Percentiles rank a stretch among this genome's conserved stretches.
These are phyloP conservation scores for Jasminum sambac DNA, from an alignment of 257 asterid species.

Conservation along the genomic window DNA sequence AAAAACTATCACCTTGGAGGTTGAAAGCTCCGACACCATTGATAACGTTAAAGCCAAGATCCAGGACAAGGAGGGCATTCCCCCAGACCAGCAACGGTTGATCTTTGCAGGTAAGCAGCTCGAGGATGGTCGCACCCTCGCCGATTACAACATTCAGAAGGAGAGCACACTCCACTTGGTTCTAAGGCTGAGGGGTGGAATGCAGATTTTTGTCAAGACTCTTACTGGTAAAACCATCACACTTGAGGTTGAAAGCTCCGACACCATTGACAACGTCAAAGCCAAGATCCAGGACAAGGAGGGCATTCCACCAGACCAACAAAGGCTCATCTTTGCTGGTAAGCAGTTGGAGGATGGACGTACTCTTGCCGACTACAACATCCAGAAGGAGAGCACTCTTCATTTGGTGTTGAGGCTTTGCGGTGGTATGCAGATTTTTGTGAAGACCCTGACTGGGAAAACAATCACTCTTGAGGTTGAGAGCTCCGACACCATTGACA, in stretches of 20 bases:
- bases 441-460: neutral
- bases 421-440: neutral
- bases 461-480: neutral
- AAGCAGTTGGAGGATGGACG: slow-evolving; percentile 3
- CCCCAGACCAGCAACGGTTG: slow-evolving; percentile 39
- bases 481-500: neutral
- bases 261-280: neutral
- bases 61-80: slow-evolving; percentile 41
- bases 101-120: slow-evolving; percentile 28
- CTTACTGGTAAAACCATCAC: neutral
- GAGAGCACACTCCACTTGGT: slow-evolving; percentile 1
- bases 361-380: neutral
- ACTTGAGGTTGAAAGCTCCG: neutral
- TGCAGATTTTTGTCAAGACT: slow-evolving; percentile 1
- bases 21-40: slow-evolving; percentile 35
- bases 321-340: neutral
- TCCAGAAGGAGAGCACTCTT: slow-evolving; percentile 1
- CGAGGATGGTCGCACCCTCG: neutral
- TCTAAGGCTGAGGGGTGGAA: slow-evolving; percentile 1
- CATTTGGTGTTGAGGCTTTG: neutral
- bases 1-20: slow-evolving; percentile 37
- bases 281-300: neutral
- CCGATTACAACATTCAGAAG: slow-evolving; percentile 2
- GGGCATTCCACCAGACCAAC: neutral
- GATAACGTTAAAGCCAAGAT: slow-evolving; percentile 37